Conservation (phyloP, 108 stramenopile genomes). For the Cyclotella kingstonii region DNA sequence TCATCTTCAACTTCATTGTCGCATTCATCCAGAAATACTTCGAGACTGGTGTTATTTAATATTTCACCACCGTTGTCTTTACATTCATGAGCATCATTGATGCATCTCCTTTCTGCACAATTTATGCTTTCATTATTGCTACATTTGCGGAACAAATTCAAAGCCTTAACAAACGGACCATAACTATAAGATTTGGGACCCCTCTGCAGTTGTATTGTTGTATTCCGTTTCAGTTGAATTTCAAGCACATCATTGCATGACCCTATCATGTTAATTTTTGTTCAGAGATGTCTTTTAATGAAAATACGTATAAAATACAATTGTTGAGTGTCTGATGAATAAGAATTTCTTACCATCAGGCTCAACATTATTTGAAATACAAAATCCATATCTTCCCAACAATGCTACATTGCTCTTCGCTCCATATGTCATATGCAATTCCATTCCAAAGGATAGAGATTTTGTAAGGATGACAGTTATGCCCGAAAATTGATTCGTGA, state of each 20-base stretch:
- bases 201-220: slow-evolving; percentile 44
- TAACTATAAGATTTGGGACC: slow-evolving; percentile 82
- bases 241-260: slow-evolving; percentile 80
- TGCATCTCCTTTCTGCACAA: not conserved
- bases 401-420: slow-evolving; percentile 68
- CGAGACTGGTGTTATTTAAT: slow-evolving; percentile 27
- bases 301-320: too few species aligned
- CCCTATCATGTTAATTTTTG: slow-evolving; percentile 19
- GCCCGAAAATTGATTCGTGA: not conserved
- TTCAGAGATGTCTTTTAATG: too few species aligned
- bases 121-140: not conserved
- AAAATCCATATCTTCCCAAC: slow-evolving; percentile 77
- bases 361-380: slow-evolving; percentile 65
- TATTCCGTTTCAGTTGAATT: slow-evolving; percentile 27
- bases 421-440: slow-evolving; percentile 73
- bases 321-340: too few species aligned
- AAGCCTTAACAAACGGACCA: slow-evolving; percentile 53
- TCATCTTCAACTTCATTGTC: slow-evolving; percentile 32
- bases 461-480: slow-evolving; percentile 23
- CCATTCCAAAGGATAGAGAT: slow-evolving; percentile 27
- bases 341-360: slow-evolving; percentile 74
- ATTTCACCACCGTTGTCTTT: not conserved
- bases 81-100: not conserved
- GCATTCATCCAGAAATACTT: slow-evolving; percentile 47
- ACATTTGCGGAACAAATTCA: slow-evolving; percentile 53